A percentile compares a stretch with the other conserved stretches of the same genome.
Evolutionary conservation across 2,329 filamentous ascomycete genomes (phyloP).

Genomic region (Diplodia scrobiculata): DNA sequence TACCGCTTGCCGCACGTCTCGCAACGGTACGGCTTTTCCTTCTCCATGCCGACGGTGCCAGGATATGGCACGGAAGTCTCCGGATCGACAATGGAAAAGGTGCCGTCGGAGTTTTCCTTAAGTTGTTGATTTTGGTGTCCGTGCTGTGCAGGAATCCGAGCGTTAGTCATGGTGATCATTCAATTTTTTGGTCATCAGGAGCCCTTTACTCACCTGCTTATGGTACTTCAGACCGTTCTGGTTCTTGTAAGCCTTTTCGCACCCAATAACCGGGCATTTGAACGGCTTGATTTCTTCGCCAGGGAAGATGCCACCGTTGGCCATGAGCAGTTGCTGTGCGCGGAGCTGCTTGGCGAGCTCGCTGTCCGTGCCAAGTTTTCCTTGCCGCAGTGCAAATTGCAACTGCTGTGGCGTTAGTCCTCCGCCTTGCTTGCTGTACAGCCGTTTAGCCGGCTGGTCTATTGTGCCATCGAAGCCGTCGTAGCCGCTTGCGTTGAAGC

Average conservation of each 20-base stretch:
- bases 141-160: conserved; percentile 55
- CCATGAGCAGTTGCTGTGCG: conserved; percentile 60
- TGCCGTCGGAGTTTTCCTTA: conserved; percentile 94
- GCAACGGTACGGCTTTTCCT: conserved; percentile 98
- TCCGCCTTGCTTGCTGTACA: conserved; percentile 80
- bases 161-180: conserved; percentile 19
- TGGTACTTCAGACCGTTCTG: conserved; percentile 96
- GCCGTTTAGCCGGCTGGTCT: conserved; percentile 89
- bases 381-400: conserved; percentile 73
- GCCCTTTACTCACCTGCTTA: conserved; percentile 59
- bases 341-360: conserved; percentile 69
- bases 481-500: conserved; percentile 45
- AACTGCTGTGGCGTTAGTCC: conserved; percentile 68
- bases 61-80: conserved; percentile 93
- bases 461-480: conserved; percentile 59
- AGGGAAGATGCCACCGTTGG: conserved; percentile 49
- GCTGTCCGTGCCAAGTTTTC: conserved; percentile 74
- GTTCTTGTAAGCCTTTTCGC: conserved; percentile 99
- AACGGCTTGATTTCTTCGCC: conserved; percentile 95
- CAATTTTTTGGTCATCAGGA: conserved; percentile 29
- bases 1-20: conserved; percentile 97
- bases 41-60: conserved; percentile 98
- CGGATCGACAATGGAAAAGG: conserved; percentile 96
- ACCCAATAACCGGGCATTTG: conserved; percentile 95
- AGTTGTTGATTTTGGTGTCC: conserved; percentile 96